Evolutionary conservation across 1,284 basidiomycete species (phyloP).

Genomic region (Ustilago shanxiensis): DNA sequence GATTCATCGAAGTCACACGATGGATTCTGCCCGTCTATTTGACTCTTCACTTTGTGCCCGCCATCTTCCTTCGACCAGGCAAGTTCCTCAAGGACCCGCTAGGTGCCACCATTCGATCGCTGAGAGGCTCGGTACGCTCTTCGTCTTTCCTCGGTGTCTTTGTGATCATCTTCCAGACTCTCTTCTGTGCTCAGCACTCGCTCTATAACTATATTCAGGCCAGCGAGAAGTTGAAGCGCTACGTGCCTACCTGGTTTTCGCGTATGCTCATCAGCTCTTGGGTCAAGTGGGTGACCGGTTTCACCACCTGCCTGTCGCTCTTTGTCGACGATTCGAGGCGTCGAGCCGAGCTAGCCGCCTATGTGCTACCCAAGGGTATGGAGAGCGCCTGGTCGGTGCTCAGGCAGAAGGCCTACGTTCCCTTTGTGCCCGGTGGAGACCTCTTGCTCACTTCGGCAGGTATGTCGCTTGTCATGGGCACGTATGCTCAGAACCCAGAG

Average conservation of each 20-base stretch:
- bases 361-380: constrained; percentile 87
- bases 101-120: constrained; percentile 72
- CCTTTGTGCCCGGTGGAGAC: constrained; percentile 77
- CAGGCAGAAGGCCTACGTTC: constrained; percentile 81
- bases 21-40: constrained; percentile 85
- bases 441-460: constrained; percentile 78
- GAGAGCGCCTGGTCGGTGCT: constrained; percentile 80
- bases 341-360: constrained; percentile 89
- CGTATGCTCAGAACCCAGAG: constrained; percentile 86
- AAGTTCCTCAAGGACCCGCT: constrained; percentile 62
- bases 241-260: constrained; percentile 73
- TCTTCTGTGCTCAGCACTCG: constrained; percentile 82
- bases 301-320: constrained; percentile 81
- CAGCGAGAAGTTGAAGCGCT: constrained; percentile 24
- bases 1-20: constrained; percentile 84
- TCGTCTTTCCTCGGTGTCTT: constrained; percentile 90
- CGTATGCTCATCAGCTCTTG: constrained; percentile 78
- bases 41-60: constrained; percentile 88
- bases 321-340: constrained; percentile 88
- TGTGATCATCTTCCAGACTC: constrained; percentile 86
- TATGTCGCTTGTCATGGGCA: constrained; percentile 91
- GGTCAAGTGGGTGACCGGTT: constrained; percentile 78
- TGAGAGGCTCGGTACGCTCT: constrained; percentile 83
- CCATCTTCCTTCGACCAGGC: constrained; percentile 66
- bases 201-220: constrained; percentile 71